Evolutionary conservation across 164 flowering plant genomes (phyloP).

Genomic region (Malania oleifera): DNA sequence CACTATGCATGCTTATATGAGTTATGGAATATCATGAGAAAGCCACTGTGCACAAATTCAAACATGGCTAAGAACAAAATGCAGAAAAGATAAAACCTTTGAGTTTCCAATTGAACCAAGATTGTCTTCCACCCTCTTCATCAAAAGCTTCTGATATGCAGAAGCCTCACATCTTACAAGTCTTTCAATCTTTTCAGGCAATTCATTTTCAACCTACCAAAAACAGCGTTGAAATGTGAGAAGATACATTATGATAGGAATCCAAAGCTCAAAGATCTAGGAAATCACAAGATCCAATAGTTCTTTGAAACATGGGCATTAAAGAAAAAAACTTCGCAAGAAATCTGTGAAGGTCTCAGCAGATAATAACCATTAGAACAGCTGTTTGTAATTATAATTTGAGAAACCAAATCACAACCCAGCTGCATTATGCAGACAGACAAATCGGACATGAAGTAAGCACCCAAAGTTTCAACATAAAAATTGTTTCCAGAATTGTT

Average conservation of each 20-base stretch:
- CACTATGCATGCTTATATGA: too few species aligned
- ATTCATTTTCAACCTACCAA: slow-evolving; percentile 85
- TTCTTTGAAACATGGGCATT: too few species aligned
- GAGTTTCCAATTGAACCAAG: slow-evolving; percentile 84
- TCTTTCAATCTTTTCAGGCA: slow-evolving; percentile 98
- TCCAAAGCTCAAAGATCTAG: background rate
- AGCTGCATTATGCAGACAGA: too few species aligned
- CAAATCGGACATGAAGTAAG: too few species aligned
- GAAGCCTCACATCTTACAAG: slow-evolving; percentile 96
- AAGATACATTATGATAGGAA: background rate
- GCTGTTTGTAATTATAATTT: too few species aligned
- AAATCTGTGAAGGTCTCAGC: too few species aligned
- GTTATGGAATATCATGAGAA: background rate
- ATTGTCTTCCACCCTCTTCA: slow-evolving; percentile 97
- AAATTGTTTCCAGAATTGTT: too few species aligned
- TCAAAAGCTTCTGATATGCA: slow-evolving; percentile 94
- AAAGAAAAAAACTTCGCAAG: too few species aligned
- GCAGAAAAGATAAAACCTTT: slow-evolving; percentile 45
- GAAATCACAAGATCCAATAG: background rate
- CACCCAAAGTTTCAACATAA: too few species aligned
- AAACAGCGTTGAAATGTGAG: slow-evolving; percentile 1
- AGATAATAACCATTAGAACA: too few species aligned
- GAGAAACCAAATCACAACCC: too few species aligned
- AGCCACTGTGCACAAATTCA: background rate
- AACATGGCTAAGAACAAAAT: background rate